Conservation (phyloP, 1,284 basidiomycete species). For the Coniferiporia weirii region DNA sequence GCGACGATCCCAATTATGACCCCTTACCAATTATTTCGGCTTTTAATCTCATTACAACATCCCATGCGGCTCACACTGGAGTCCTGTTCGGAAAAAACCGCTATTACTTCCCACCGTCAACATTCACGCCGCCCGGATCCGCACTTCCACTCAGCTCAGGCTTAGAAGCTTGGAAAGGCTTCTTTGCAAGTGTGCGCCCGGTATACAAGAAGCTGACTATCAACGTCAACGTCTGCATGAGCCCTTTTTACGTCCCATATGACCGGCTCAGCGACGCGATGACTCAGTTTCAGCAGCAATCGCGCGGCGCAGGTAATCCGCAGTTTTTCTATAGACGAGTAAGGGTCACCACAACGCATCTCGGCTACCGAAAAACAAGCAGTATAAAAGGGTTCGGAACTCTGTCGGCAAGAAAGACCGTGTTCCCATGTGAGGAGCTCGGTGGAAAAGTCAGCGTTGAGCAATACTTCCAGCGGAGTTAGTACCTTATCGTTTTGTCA, state of each 20-base stretch:
- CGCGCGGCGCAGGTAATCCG: constrained; percentile 42
- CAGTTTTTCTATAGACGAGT: constrained; percentile 45
- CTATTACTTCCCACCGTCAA: constrained; percentile 50
- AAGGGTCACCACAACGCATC: constrained; percentile 51
- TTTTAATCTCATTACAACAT: constrained; percentile 60
- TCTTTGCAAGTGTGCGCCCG: constrained; percentile 62
- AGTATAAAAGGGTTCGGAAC: constrained; percentile 42
- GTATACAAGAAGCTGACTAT: constrained; percentile 63
- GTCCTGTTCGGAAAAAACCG: constrained; percentile 55
- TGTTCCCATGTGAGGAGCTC: constrained; percentile 51
- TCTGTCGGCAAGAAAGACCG: constrained; percentile 40
- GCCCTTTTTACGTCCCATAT: constrained; percentile 58
- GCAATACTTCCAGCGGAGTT: constrained; percentile 57
- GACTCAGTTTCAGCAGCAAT: constrained; percentile 37
- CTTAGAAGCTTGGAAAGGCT: constrained; percentile 58
- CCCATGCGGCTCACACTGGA: constrained; percentile 48
- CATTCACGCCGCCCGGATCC: constrained; percentile 10
- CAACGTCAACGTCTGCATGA: constrained; percentile 72
- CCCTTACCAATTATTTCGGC: constrained; percentile 52
- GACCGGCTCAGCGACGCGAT: constrained; percentile 59
- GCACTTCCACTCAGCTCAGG: constrained; percentile 38
- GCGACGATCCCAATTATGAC: constrained; percentile 40
- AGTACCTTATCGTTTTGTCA: constrained; percentile 19
- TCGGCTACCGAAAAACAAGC: constrained; percentile 49
- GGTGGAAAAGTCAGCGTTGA: constrained; percentile 51